These are phyloP conservation scores for Coniophora puteana DNA, from an alignment of 1,284 basidiomycete genomes.

Conservation along the genomic window DNA sequence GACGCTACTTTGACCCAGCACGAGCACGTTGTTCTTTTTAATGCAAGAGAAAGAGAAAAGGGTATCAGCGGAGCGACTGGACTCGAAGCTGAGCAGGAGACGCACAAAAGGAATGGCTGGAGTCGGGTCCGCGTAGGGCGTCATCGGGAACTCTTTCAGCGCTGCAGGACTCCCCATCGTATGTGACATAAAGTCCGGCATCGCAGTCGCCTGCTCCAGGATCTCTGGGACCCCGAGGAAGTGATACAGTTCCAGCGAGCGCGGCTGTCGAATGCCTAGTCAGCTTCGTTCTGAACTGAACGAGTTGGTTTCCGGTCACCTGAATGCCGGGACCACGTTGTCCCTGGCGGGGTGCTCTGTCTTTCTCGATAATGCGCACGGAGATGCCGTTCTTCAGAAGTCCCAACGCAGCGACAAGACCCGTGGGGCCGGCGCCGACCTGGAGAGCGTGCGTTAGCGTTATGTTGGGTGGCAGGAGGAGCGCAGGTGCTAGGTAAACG, in stretches of 20 bases:
- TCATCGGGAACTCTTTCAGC: constrained; percentile 15
- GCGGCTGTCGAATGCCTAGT: constrained; percentile 17
- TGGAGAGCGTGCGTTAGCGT: constrained; percentile 2
- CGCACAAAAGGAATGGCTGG: constrained; percentile 20
- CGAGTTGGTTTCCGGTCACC: not conserved
- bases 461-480: no score
- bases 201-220: constrained; percentile 8
- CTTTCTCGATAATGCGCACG: constrained; percentile 24
- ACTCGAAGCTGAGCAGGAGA: not conserved
- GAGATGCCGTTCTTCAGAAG: constrained; percentile 16
- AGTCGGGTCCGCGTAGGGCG: constrained; percentile 12
- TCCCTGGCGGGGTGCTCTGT: constrained; percentile 11
- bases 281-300: no score
- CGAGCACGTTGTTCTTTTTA: constrained; percentile 6
- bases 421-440: constrained; percentile 22
- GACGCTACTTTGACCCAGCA: constrained; percentile 23
- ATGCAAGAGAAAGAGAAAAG: constrained; percentile 5
- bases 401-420: constrained; percentile 19
- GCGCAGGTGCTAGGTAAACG: not conserved
- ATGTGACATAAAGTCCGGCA: constrained; percentile 16
- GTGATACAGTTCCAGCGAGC: constrained; percentile 25
- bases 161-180: constrained; percentile 16
- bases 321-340: constrained; percentile 16
- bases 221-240: constrained; percentile 23
- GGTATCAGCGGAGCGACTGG: constrained; percentile 2